A percentile compares a stretch with the other conserved stretches of the same genome.
Conservation (phyloP, 2,329 filamentous ascomycete genomes). For the Stachybotrys chlorohalonatus region DNA sequence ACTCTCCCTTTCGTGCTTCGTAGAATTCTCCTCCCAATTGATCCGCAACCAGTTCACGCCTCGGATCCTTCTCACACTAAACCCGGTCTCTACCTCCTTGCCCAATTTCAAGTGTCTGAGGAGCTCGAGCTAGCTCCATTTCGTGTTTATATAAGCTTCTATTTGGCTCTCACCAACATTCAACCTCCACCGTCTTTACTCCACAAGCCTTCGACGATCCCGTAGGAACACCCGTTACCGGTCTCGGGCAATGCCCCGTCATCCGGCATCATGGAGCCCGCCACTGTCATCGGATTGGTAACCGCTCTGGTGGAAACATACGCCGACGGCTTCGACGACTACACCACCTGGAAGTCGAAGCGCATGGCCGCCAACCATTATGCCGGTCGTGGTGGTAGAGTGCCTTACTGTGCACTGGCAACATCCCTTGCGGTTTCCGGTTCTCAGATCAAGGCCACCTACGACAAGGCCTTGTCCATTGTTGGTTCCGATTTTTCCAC, state of each 20-base stretch:
- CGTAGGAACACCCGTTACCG: neutral
- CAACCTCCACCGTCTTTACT: neutral
- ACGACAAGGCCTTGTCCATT: constrained; percentile 20
- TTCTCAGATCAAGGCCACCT: constrained; percentile 20
- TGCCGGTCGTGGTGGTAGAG: constrained; percentile 6
- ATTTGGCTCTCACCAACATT: neutral
- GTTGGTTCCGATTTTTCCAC: constrained; percentile 23
- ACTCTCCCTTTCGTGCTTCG: too few relatives aligned
- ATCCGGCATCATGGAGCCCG: constrained; percentile 8
- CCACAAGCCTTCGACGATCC: neutral
- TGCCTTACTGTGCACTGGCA: constrained; percentile 21
- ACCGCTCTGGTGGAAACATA: constrained; percentile 8
- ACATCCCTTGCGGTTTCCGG: constrained; percentile 23
- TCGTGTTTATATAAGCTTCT: neutral
- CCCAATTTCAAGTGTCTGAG: neutral
- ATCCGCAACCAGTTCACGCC: neutral
- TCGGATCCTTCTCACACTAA: neutral
- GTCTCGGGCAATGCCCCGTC: neutral
- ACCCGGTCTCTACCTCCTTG: neutral
- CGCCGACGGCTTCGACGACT: constrained; percentile 11
- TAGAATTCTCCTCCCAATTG: too few relatives aligned
- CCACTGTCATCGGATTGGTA: constrained; percentile 10
- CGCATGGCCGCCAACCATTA: constrained; percentile 25
- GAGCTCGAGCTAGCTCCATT: neutral
- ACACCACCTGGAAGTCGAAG: constrained; percentile 24